Evolutionary conservation across 2,329 filamentous ascomycete genomes (phyloP).

Genomic region (Colletotrichum sojae): DNA sequence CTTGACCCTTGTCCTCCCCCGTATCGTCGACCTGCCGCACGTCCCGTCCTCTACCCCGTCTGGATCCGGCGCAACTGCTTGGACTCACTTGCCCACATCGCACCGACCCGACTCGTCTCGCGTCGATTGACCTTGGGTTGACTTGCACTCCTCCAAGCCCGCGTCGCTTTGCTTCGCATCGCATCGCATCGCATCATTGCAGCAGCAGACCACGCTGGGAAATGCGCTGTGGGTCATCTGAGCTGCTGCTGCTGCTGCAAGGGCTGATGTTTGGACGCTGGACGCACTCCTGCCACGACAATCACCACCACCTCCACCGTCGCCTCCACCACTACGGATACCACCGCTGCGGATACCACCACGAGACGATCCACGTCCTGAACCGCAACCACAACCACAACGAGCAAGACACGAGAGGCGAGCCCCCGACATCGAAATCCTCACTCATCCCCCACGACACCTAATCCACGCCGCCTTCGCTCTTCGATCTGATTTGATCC

Average conservation of each 20-base stretch:
- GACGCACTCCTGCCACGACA: conserved; percentile 29
- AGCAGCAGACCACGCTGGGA: conserved; percentile 37
- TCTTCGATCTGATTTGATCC: conserved; percentile 5
- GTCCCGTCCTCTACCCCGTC: conserved; percentile 40
- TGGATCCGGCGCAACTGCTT: conserved; percentile 38
- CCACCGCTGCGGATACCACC: not conserved
- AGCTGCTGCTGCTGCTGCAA: conserved; percentile 38
- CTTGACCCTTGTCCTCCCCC: conserved; percentile 39
- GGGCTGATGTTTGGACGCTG: conserved; percentile 37
- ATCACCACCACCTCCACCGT: conserved; percentile 25
- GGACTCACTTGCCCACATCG: conserved; percentile 26
- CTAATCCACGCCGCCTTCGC: conserved; percentile 27
- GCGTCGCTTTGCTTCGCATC: conserved; percentile 19
- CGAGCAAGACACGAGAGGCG: conserved; percentile 8
- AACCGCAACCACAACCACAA: conserved; percentile 26
- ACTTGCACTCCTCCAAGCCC: conserved; percentile 23
- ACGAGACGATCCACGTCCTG: conserved; percentile 26
- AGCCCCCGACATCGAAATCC: conserved; percentile 24
- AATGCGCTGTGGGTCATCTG: conserved; percentile 40
- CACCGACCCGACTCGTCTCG: conserved; percentile 30
- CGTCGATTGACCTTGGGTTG: conserved; percentile 39
- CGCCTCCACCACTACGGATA: conserved; percentile 17
- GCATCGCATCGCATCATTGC: conserved; percentile 33
- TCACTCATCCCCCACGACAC: conserved; percentile 22
- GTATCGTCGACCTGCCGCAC: conserved; percentile 41